Evolutionary conservation across 129 eudicot species (phyloP).

Genomic region (Dittrichia graveolens): DNA sequence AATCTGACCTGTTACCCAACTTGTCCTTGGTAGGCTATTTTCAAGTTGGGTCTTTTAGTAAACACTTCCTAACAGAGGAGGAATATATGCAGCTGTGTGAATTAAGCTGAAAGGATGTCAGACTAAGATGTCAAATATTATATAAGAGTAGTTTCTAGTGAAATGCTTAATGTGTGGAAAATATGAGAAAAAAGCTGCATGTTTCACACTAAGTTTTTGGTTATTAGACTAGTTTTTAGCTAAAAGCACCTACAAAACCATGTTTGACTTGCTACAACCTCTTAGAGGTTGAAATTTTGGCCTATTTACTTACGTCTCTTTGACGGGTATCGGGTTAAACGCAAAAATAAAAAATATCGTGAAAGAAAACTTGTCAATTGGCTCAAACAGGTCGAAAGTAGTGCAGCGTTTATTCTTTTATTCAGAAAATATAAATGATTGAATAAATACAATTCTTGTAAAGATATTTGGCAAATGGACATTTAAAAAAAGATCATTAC

Average conservation of each 20-base stretch:
- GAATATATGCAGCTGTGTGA: too few species aligned
- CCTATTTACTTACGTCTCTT: background rate
- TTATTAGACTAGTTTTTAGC: background rate
- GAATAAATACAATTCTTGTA: background rate
- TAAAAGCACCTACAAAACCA: background rate
- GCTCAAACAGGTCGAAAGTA: background rate
- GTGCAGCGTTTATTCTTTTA: background rate
- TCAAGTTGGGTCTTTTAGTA: too few species aligned
- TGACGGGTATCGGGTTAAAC: background rate
- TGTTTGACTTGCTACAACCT: background rate
- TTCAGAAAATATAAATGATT: background rate
- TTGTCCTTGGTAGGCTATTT: too few species aligned
- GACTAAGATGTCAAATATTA: background rate
- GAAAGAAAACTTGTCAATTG: background rate
- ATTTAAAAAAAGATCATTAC: background rate
- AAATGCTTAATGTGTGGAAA: background rate
- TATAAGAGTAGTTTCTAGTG: background rate
- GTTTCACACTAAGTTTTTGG: background rate
- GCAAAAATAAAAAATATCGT: background rate
- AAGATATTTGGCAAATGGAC: background rate
- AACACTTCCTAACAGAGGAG: too few species aligned
- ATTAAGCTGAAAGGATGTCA: background rate
- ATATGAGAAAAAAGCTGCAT: conserved; percentile 2
- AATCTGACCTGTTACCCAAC: too few species aligned
- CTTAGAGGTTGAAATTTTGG: background rate